Base-by-base conservation (phyloP, 192 early-diverging fungal species). In the Haplosporangium gracile region DNA sequence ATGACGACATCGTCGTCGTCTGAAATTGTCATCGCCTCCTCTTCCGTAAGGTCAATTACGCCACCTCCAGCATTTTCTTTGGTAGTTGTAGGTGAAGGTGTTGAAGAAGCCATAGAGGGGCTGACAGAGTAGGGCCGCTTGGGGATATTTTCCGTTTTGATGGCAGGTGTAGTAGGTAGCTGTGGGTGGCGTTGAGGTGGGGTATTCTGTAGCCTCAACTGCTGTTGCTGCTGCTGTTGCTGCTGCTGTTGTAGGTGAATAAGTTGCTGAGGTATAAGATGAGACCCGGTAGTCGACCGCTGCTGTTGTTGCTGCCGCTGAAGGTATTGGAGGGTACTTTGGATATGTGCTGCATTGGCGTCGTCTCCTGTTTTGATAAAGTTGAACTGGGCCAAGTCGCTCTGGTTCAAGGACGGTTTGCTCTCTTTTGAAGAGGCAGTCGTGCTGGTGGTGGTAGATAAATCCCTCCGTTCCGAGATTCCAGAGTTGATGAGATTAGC, bases 1-100 rank as follows among this genome's bases (percentile, higher is more conserved):
- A 89, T 85, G 4, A 77, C 68, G 18, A 84, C 80, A 32, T 89
- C 88, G 51, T 88, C 80, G 10, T 81, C 82, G 42, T 85, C 83
- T 11, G 79, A 86, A 5, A 77, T 78, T 0, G 15, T 53, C 7
- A 71, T 47, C 1, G 71, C 69, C 20, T 85, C 82, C 43, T 88
- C 87, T 43, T 70, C 75, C 20, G 87, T 88, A 3, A 88, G 71
- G 39, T 88, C 87, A 51, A 88, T 83, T 13, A 83, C 57, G 39
- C 65, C 45, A 0, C 36, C 68, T 22, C 36, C 40, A 6, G 20
- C n/a, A 68, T 29, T 45, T 29, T 5, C 39, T 73, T 74, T 82
- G 5, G 40, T 20, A 8, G 74, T 60, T 16, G 74, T 69, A 11
- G 77, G 55, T 26, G 87, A 71, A 1, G 74, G 68, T 49, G 81